Evolutionary conservation across 352 stramenopile species (phyloP), one percentile per base, ranked within the genome.

Genomic region (Globisporangium spiculum): DNA sequence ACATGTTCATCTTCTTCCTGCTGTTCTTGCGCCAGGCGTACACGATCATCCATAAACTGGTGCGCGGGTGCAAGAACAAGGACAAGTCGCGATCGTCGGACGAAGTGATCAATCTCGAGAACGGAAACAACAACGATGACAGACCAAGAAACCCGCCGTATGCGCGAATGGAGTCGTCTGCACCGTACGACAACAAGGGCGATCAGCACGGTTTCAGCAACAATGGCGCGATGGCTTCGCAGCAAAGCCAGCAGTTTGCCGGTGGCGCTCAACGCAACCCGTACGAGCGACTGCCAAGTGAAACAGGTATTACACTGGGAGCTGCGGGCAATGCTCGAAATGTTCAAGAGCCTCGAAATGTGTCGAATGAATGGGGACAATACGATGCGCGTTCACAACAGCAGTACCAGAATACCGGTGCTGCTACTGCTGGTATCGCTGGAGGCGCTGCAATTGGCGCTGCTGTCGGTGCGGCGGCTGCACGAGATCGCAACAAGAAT

Each of bases 1-100:
- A 93, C 67, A 83, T 92, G 48, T 90, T 92, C 60, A 86, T 94
- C 67, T 96, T 94, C 73, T 83, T 86, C 30, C 67, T 96, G 53
- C 74, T 96, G 3, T 90, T 96, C 65, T 55, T 92, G 26, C 84
- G 88, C 1, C 88, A 96, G 71, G 75, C 78, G 18, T 96, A 93
- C 77, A 77, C 86, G 30, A 91, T 91, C 66, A 73, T 89, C 34
- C 81, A 85, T 69, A 94, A 94, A 65, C 67, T 93, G 22, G 60
- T 84, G 18, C 72, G 73, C 10, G 71, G 66, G 2, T 83, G 73
- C 74, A 85, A 86, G 71, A 81, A 87, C 64, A 70, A 83, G 26
- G 60, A 81, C 16, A 69, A 66, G 34, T 62, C 60, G 16, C 41
- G 61, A 8, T 58, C 65, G 22, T 67, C 58, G 5, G 66, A 71